A percentile compares a stretch with the other conserved stretches of the same genome.
These are phyloP conservation scores for Globisporangium rhizosaccharum DNA, from an alignment of 352 stramenopile species.

Conservation along the genomic window DNA sequence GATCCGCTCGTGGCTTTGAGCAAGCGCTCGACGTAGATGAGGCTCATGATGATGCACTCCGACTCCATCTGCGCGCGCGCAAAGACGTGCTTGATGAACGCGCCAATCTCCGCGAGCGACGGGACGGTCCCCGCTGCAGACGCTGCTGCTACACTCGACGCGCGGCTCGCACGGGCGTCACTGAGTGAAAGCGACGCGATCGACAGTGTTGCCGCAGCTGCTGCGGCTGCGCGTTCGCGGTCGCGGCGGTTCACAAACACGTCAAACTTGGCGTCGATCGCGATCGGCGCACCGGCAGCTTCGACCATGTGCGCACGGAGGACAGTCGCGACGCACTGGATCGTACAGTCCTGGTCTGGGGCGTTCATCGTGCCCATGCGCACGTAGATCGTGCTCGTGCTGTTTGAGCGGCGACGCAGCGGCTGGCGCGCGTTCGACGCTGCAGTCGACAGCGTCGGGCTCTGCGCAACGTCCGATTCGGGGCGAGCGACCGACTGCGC, in stretches of 20 bases:
- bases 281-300: constrained; percentile 52
- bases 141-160: neutral
- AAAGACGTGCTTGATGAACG: constrained; percentile 94
- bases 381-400: constrained; percentile 92
- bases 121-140: constrained; percentile 45
- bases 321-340: constrained; percentile 94
- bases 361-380: constrained; percentile 92
- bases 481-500: constrained; percentile 16
- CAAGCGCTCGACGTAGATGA: constrained; percentile 97
- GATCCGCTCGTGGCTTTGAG: constrained; percentile 86
- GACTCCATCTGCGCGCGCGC: constrained; percentile 88
- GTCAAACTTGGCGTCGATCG: constrained; percentile 50
- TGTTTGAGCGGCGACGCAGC: constrained; percentile 90
- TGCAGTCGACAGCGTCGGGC: constrained; percentile 5
- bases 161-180: neutral
- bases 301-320: constrained; percentile 94
- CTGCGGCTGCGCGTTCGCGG: constrained; percentile 14
- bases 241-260: constrained; percentile 65
- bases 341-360: constrained; percentile 95
- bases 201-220: constrained; percentile 12
- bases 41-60: constrained; percentile 97
- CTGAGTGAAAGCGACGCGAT: neutral
- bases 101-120: constrained; percentile 83
- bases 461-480: neutral
- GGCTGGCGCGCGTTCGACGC: constrained; percentile 23